Conservation (phyloP, 2,329 filamentous ascomycete species). For the Colletotrichum brevisporum region DNA sequence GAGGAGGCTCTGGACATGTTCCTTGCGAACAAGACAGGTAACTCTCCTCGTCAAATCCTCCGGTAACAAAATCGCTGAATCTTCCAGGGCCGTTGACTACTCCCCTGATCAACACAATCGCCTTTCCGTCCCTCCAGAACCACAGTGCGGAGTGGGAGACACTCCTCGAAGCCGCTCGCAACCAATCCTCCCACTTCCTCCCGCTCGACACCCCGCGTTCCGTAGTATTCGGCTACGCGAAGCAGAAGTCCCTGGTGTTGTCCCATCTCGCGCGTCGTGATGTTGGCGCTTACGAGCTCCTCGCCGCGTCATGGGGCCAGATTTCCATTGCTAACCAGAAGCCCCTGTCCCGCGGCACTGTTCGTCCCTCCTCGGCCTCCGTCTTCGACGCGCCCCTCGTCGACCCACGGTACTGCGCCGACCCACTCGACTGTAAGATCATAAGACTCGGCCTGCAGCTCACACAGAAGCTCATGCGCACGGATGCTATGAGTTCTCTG, state of each 20-base stretch:
- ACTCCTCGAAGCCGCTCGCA: slow-evolving; percentile 43
- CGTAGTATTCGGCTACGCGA: slow-evolving; percentile 54
- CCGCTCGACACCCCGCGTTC: slow-evolving; percentile 46
- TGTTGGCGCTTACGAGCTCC: slow-evolving; percentile 47
- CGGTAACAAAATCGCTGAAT: neutral
- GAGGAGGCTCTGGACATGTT: slow-evolving; percentile 23
- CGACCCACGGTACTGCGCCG: slow-evolving; percentile 60
- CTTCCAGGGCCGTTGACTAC: slow-evolving; percentile 35
- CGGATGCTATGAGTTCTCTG: slow-evolving; percentile 44
- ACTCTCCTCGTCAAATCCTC: neutral
- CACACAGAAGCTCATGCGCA: slow-evolving; percentile 46
- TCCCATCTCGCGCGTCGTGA: slow-evolving; percentile 44
- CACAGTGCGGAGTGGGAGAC: slow-evolving; percentile 43
- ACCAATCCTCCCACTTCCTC: slow-evolving; percentile 43
- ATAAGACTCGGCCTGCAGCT: slow-evolving; percentile 46
- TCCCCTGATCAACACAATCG: slow-evolving; percentile 48
- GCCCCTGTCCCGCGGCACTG: slow-evolving; percentile 59
- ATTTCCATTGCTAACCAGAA: slow-evolving; percentile 53
- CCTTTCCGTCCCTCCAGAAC: slow-evolving; percentile 45
- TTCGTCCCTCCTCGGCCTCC: slow-evolving; percentile 54
- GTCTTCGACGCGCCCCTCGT: slow-evolving; percentile 55
- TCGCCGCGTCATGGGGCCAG: slow-evolving; percentile 50
- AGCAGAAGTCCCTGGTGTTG: slow-evolving; percentile 49
- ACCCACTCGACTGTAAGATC: slow-evolving; percentile 55
- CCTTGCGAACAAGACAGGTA: slow-evolving; percentile 32